Evolutionary conservation across 2,329 filamentous ascomycete species (phyloP).

Genomic region (Fusarium continuum): DNA sequence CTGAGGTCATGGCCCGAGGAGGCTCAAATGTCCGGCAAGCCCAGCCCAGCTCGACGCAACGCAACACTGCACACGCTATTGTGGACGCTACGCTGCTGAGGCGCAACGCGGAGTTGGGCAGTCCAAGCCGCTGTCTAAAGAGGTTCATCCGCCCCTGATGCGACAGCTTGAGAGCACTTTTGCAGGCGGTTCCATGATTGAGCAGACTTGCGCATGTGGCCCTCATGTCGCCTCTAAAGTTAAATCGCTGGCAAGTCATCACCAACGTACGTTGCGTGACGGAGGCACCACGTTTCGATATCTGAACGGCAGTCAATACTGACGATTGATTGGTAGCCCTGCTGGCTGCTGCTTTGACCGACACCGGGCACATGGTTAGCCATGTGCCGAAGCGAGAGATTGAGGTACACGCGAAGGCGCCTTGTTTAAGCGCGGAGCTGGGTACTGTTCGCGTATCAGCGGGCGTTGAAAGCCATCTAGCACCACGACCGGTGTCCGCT

Average conservation of each 20-base stretch:
- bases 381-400: constrained; percentile 30
- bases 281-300: constrained; percentile 2
- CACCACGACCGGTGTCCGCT: background rate
- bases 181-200: constrained; percentile 1
- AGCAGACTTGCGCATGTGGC: constrained; percentile 8
- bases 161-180: constrained; percentile 11
- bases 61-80: background rate
- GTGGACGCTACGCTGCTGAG: constrained; percentile 14
- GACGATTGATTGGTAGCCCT: constrained; percentile 34
- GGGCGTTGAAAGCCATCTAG: constrained; percentile 12
- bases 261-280: constrained; percentile 2
- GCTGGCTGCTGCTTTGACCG: constrained; percentile 30
- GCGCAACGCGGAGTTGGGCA: constrained; percentile 16
- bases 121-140: constrained; percentile 4
- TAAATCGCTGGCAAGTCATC: constrained; percentile 9
- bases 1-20: constrained; percentile 39
- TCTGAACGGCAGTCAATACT: constrained; percentile 6
- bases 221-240: background rate
- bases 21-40: constrained; percentile 34
- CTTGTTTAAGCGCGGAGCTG: background rate
- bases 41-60: background rate
- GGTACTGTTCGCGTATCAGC: constrained; percentile 25
- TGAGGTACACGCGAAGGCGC: constrained; percentile 16
- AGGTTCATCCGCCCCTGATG: constrained; percentile 27
- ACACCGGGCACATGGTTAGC: constrained; percentile 39